These are phyloP conservation scores for Inonotus obliquus DNA, from an alignment of 1,284 basidiomycete genomes.

Conservation along the genomic window DNA sequence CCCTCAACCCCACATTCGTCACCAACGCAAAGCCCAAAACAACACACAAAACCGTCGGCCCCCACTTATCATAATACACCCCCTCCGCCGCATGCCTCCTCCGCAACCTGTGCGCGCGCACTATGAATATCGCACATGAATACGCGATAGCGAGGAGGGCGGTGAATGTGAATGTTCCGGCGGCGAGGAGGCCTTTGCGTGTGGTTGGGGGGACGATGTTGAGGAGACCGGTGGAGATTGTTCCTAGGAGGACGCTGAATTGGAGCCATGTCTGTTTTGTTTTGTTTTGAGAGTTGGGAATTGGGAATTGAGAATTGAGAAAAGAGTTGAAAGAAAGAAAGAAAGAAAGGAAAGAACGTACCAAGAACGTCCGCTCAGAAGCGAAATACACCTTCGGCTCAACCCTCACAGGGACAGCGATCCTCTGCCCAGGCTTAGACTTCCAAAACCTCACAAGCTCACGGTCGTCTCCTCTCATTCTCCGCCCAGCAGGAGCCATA, in stretches of 20 bases:
- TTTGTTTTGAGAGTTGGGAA: not conserved
- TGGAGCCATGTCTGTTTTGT: slow-evolving; percentile 83
- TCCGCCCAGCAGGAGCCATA: slow-evolving; percentile 23
- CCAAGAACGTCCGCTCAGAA: slow-evolving; percentile 88
- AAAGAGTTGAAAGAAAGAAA: not conserved
- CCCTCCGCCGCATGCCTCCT: slow-evolving; percentile 73
- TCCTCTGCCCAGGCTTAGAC: slow-evolving; percentile 85
- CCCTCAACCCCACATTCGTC: slow-evolving; percentile 69
- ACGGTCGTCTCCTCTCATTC: slow-evolving; percentile 39
- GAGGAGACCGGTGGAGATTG: slow-evolving; percentile 85
- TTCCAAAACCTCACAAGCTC: slow-evolving; percentile 70
- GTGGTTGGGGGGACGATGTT: slow-evolving; percentile 84
- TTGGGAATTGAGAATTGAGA: slow-evolving; percentile 2
- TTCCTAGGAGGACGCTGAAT: slow-evolving; percentile 84
- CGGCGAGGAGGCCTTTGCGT: slow-evolving; percentile 76
- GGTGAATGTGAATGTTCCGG: slow-evolving; percentile 83
- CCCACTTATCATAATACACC: slow-evolving; percentile 85
- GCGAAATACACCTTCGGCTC: slow-evolving; percentile 99
- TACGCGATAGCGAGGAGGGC: slow-evolving; percentile 91
- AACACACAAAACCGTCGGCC: slow-evolving; percentile 74
- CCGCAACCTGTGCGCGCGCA: slow-evolving; percentile 75
- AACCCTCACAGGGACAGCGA: slow-evolving; percentile 88
- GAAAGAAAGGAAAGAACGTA: slow-evolving; percentile 34
- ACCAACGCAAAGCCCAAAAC: slow-evolving; percentile 68
- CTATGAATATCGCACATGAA: slow-evolving; percentile 84